Percentiles rank a stretch among this genome's conserved stretches.
These are phyloP conservation scores for Eudorina sp. DNA, from an alignment of 139 green algal species.

Conservation along the genomic window DNA sequence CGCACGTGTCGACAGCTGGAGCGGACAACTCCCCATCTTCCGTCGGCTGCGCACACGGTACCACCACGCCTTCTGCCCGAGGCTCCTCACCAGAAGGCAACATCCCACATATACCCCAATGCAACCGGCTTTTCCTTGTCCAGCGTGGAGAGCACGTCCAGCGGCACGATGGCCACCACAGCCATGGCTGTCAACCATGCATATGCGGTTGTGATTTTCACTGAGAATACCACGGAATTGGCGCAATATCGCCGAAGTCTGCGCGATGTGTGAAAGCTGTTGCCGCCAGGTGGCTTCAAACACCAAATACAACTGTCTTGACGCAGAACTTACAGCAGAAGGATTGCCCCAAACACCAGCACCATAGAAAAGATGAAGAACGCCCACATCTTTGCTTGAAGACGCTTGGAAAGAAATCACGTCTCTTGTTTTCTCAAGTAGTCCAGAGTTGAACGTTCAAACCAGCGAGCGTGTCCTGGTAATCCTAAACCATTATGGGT, in stretches of 20 bases:
- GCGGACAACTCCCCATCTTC: not conserved
- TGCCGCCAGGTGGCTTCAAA: not conserved
- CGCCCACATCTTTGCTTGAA: conserved; percentile 57
- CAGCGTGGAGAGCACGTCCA: conserved; percentile 84
- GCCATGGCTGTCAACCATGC: conserved; percentile 89
- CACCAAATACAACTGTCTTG: not conserved
- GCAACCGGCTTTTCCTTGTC: conserved; percentile 32
- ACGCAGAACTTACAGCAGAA: conserved; percentile 42
- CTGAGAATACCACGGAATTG: conserved; percentile 64
- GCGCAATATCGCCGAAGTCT: conserved; percentile 77
- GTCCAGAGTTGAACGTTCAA: too few species aligned
- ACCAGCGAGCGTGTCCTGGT: not conserved
- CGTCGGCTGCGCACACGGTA: not conserved
- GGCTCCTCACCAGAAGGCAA: conserved; percentile 84
- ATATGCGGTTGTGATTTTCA: conserved; percentile 71
- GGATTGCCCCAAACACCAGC: conserved; percentile 50
- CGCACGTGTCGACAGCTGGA: not conserved
- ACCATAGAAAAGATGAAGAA: conserved; percentile 64
- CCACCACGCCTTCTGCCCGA: not conserved
- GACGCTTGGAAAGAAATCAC: too few species aligned
- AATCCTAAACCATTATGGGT: not conserved
- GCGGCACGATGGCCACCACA: conserved; percentile 88
- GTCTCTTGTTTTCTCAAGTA: too few species aligned
- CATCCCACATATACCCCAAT: conserved; percentile 78
- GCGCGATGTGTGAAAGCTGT: not conserved